Base-by-base conservation (phyloP, 2,329 filamentous ascomycete genomes). In the Lizonia empirigonia region DNA sequence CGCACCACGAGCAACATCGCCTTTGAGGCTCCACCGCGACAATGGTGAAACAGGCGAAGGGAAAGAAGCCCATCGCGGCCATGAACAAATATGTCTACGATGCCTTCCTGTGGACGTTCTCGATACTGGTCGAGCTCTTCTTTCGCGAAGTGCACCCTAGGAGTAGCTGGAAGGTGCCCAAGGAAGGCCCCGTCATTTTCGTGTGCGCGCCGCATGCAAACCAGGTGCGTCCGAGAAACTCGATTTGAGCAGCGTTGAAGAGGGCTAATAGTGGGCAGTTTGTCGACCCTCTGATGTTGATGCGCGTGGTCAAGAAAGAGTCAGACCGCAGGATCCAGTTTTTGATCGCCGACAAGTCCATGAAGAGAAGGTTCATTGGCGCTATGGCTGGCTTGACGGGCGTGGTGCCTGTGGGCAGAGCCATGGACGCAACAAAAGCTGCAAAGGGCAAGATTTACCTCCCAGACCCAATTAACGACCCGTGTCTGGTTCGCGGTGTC, bases 151-250 rank as follows among this genome's bases (percentile, higher is more conserved):
- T 99, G 13, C 92, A 97, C 71, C 94, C 94, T 10, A 85, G 94
- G 59, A 91, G 91, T 62, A 90, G 92, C 57, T 99, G 94, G 91
- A 93, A 92, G 74, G 89, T 99, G 35, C 94, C 94, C 35, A 86
- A 88, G 66, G 83, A 85, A 57, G 94, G 92, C 0, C 92, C 94
- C 1, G 85, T 99, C 57, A 90, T 99, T 53, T 94, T 99, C 68
- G 94, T 99, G 62, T 94, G 92, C 35, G 94, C 93, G 46, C 94
- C 94, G 60, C 94, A 99, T 80, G 93, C 93, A 53, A 99, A 99
- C 73, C 69, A 72, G 62, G 69, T 69, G 58, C 16, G 56, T 24
- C 38, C 23, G 26, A 19, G 13, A n/a, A 15, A 18, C 19, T 30
- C 13, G 30, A 24, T 24, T 38, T 10, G 15, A 12, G 26, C 18